Evolutionary conservation across 352 stramenopile genomes (phyloP).

Genomic region (Phytophthora uliginosa): DNA sequence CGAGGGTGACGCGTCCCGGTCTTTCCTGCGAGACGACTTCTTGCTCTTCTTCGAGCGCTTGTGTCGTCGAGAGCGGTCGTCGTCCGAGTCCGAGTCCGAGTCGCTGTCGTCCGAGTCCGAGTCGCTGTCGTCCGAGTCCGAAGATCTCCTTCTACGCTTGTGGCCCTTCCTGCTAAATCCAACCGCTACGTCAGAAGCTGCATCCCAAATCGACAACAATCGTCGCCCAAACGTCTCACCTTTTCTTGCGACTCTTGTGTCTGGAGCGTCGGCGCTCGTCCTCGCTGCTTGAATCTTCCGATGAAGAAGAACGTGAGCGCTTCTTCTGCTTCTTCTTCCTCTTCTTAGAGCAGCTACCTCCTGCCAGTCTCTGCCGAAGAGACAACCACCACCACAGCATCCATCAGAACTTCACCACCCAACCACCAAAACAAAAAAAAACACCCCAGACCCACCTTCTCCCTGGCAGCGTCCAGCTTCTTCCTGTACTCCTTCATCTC

Average conservation of each 20-base stretch:
- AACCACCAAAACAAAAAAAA: not conserved
- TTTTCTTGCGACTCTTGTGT: conserved; percentile 84
- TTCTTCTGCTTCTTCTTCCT: conserved; percentile 87
- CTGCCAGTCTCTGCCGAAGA: conserved; percentile 60
- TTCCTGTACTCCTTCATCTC: conserved; percentile 96
- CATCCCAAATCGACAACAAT: not conserved
- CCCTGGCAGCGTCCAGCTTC: conserved; percentile 92
- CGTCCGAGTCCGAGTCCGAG: conserved; percentile 37
- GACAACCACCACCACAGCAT: not conserved
- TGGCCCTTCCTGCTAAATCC: conserved; percentile 59
- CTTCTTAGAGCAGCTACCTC: conserved; percentile 79
- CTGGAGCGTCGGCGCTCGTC: conserved; percentile 55
- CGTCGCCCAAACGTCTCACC: conserved; percentile 42
- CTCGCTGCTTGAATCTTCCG: conserved; percentile 63
- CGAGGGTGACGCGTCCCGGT: conserved; percentile 58
- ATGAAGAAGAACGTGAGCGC: conserved; percentile 62
- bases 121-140: conserved; percentile 49
- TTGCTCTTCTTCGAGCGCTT: conserved; percentile 53
- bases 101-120: conserved; percentile 49
- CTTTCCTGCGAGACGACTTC: conserved; percentile 51
- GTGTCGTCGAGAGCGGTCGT: conserved; percentile 43
- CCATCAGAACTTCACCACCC: not conserved
- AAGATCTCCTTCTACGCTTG: conserved; percentile 65
- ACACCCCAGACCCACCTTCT: conserved; percentile 64
- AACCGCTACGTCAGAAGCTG: conserved; percentile 25